Conservation (phyloP, 805 yeast genomes). For the Hanseniaspora singularis region DNA sequence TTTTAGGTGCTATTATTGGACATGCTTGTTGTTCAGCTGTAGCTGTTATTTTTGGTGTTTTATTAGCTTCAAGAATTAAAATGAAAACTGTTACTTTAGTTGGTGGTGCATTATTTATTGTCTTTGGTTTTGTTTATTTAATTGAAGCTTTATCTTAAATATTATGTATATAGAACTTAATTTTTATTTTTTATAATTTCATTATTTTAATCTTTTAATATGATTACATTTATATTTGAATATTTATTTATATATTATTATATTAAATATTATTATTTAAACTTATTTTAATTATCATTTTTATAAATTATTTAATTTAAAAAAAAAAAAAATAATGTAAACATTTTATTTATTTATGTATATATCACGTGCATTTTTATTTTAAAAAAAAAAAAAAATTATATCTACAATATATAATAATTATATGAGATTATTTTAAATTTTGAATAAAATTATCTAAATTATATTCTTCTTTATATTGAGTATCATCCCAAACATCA, state of each 20-base stretch:
- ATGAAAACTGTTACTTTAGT: slow-evolving; percentile 86
- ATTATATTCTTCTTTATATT: slow-evolving; percentile 93
- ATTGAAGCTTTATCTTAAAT: slow-evolving; percentile 41
- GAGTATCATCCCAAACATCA: slow-evolving; percentile 92
- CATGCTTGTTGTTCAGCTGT: slow-evolving; percentile 77
- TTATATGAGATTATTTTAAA: slow-evolving; percentile 32
- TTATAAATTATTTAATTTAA: too few species aligned
- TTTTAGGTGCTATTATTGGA: slow-evolving; percentile 79
- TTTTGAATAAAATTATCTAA: slow-evolving; percentile 84
- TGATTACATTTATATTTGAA: too few species aligned
- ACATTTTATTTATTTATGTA: too few species aligned
- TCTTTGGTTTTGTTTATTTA: slow-evolving; percentile 71
- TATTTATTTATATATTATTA: too few species aligned
- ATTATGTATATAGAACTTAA: too few species aligned
- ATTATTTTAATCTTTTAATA: too few species aligned
- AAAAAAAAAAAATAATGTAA: too few species aligned
- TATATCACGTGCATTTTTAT: too few species aligned
- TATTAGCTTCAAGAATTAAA: slow-evolving; percentile 76
- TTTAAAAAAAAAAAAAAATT: too few species aligned
- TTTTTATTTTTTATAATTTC: too few species aligned
- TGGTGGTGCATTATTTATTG: slow-evolving; percentile 76
- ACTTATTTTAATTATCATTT: too few species aligned
- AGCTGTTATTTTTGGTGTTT: slow-evolving; percentile 90
- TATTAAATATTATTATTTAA: too few species aligned
- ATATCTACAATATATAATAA: not conserved